A percentile compares a stretch with the other conserved stretches of the same genome.
Evolutionary conservation across 2,329 filamentous ascomycete species (phyloP).

Genomic region (Hypoxylon sp.): DNA sequence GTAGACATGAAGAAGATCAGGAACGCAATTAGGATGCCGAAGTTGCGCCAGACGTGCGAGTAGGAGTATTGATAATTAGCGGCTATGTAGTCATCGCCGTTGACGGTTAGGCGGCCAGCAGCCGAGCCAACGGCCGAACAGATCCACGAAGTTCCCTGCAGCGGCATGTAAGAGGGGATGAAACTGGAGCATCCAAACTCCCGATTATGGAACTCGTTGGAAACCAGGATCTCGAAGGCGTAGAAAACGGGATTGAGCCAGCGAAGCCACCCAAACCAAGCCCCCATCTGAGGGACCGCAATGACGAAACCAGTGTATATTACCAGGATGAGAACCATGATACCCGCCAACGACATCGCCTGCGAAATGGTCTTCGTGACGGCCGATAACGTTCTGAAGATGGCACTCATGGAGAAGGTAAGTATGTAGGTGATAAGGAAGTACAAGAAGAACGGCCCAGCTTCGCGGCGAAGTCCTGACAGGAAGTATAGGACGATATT

Average conservation of each 20-base stretch:
- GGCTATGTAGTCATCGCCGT: constrained; percentile 72
- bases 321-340: constrained; percentile 72
- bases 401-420: constrained; percentile 80
- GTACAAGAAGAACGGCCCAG: constrained; percentile 82
- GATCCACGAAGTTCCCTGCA: constrained; percentile 60
- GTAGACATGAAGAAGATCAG: constrained; percentile 9
- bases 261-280: constrained; percentile 82
- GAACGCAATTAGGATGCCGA: constrained; percentile 24
- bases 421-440: constrained; percentile 77
- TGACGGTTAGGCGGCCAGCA: constrained; percentile 67
- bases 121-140: constrained; percentile 69
- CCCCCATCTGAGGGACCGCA: constrained; percentile 70
- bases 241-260: constrained; percentile 82
- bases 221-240: constrained; percentile 78
- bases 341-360: constrained; percentile 67
- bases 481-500: constrained; percentile 71
- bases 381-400: constrained; percentile 76
- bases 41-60: constrained; percentile 68
- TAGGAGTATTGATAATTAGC: constrained; percentile 70
- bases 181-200: constrained; percentile 69
- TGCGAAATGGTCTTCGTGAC: constrained; percentile 76
- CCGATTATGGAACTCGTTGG: constrained; percentile 78
- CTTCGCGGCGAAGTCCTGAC: constrained; percentile 66
- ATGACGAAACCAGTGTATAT: constrained; percentile 73
- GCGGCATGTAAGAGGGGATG: constrained; percentile 57